A percentile compares a stretch with the other conserved stretches of the same genome.
Evolutionary conservation across 1,284 basidiomycete genomes (phyloP).

Genomic region (Leccinum angustisporum): DNA sequence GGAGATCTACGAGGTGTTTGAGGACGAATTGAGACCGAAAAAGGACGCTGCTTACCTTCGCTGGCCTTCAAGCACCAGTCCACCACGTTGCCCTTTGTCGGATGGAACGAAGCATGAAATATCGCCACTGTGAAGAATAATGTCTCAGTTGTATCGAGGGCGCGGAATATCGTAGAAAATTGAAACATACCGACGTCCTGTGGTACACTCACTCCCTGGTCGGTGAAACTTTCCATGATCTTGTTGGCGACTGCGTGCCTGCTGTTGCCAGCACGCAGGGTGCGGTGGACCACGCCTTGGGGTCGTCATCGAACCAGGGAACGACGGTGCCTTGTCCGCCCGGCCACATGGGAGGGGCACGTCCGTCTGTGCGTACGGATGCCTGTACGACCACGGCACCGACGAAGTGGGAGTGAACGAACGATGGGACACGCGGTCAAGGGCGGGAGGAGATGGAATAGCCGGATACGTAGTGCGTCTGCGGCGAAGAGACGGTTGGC

Average conservation of each 20-base stretch:
- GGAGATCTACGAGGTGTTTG: slow-evolving; percentile 48
- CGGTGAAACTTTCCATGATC: slow-evolving; percentile 31
- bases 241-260: slow-evolving; percentile 16
- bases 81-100: slow-evolving; percentile 71
- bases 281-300: slow-evolving; percentile 73
- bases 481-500: slow-evolving; percentile 34
- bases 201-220: slow-evolving; percentile 36
- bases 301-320: slow-evolving; percentile 90
- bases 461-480: slow-evolving; percentile 30
- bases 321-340: slow-evolving; percentile 46
- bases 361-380: slow-evolving; percentile 66
- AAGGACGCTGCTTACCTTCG: slow-evolving; percentile 47
- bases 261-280: slow-evolving; percentile 22
- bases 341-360: slow-evolving; percentile 42
- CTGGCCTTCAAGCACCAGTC: slow-evolving; percentile 72
- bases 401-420: slow-evolving; percentile 21
- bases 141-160: neutral
- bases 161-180: slow-evolving; percentile 1
- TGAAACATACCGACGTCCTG: slow-evolving; percentile 48
- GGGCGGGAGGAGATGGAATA: slow-evolving; percentile 73
- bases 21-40: neutral
- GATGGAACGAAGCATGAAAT: slow-evolving; percentile 81
- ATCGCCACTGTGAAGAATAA: slow-evolving; percentile 57
- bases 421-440: slow-evolving; percentile 42
- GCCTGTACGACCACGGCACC: slow-evolving; percentile 66